Percentiles rank a stretch among this genome's conserved stretches.
Evolutionary conservation across 169 alveolate species (phyloP).

Genomic region (Blepharisma undulans): DNA sequence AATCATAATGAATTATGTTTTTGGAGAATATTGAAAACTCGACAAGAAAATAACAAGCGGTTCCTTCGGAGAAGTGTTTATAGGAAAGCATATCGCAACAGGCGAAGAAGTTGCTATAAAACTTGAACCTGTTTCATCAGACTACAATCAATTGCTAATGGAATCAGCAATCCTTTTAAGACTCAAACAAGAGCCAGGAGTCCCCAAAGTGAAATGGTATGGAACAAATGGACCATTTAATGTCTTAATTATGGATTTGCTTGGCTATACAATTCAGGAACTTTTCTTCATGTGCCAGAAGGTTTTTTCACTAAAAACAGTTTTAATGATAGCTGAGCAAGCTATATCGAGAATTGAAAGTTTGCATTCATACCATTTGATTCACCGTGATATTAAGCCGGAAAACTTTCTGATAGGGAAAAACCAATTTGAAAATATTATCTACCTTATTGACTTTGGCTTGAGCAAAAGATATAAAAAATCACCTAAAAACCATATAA

Average conservation of each 20-base stretch:
- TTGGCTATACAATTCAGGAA: constrained; percentile 74
- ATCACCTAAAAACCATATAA: constrained; percentile 73
- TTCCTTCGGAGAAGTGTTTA: constrained; percentile 61
- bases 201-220: constrained; percentile 44
- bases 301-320: constrained; percentile 43
- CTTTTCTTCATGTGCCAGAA: constrained; percentile 44
- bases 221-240: constrained; percentile 74
- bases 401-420: constrained; percentile 72
- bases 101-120: constrained; percentile 54
- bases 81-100: constrained; percentile 38
- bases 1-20: not conserved
- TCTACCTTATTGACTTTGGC: constrained; percentile 84
- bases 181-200: constrained; percentile 31
- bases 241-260: constrained; percentile 70
- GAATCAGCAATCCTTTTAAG: constrained; percentile 41
- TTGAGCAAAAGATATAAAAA: constrained; percentile 79
- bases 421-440: constrained; percentile 56
- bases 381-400: constrained; percentile 81
- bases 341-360: constrained; percentile 74
- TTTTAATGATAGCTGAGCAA: constrained; percentile 56
- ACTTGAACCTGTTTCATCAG: constrained; percentile 48
- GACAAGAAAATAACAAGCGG: constrained; percentile 66
- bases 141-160: constrained; percentile 46
- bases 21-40: not conserved
- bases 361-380: constrained; percentile 70